phyloP scores from a whole-genome alignment of 345 rosid species.

The Salix exigua region DNA sequence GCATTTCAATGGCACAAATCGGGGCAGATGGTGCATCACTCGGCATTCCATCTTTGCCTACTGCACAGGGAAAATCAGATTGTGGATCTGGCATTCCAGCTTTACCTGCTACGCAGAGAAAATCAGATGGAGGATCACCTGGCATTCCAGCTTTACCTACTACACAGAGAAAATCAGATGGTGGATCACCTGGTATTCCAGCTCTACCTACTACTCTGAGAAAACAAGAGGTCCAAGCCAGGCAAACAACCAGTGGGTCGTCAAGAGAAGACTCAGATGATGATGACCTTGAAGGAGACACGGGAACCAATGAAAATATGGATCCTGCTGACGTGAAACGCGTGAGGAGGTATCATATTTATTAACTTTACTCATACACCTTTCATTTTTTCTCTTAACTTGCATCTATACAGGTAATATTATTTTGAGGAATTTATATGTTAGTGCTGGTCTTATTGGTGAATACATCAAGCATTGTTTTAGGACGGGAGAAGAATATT shows the following conservation, averaged over 20 bases:
- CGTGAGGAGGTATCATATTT: conserved; percentile 56
- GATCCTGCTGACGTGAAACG: conserved; percentile 63
- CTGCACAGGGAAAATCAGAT: conserved; percentile 30
- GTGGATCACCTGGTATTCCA: conserved; percentile 30
- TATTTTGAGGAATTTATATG: neutral
- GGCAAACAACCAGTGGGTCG: conserved; percentile 87
- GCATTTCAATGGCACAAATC: conserved; percentile 27
- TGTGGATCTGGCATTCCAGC: conserved; percentile 29
- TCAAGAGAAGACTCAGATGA: conserved; percentile 90
- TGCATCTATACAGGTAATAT: neutral
- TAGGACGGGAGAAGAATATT: neutral
- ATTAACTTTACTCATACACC: neutral
- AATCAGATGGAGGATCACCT: conserved; percentile 30
- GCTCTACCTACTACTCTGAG: conserved; percentile 34
- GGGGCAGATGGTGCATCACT: conserved; percentile 19
- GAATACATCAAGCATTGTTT: neutral
- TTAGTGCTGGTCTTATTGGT: neutral
- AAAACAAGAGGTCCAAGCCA: conserved; percentile 40
- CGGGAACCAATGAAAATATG: conserved; percentile 54
- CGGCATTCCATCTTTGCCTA: conserved; percentile 4
- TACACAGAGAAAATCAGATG: conserved; percentile 29
- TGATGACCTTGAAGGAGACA: conserved; percentile 87
- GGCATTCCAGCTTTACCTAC: conserved; percentile 33
- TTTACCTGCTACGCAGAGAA: conserved; percentile 36
- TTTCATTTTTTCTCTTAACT: neutral